These are phyloP conservation scores for Pseudonectria foliicola DNA, from an alignment of 2,329 filamentous ascomycete genomes.

Conservation along the genomic window DNA sequence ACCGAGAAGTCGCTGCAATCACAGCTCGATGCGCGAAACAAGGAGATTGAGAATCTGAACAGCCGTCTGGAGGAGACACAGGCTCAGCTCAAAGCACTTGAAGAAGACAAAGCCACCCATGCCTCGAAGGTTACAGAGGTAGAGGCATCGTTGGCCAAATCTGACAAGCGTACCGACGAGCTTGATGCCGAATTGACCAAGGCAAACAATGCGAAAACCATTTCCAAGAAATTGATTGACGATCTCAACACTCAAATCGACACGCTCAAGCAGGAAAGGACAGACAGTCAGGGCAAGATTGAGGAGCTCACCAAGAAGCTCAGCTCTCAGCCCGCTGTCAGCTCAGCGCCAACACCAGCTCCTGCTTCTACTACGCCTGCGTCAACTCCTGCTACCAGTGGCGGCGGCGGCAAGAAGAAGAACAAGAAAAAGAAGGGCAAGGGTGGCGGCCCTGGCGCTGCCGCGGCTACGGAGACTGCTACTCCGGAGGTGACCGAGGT, in stretches of 20 bases:
- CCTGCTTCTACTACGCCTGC: slow-evolving; percentile 18
- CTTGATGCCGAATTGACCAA: slow-evolving; percentile 36
- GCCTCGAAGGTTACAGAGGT: slow-evolving; percentile 29
- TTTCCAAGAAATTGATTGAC: slow-evolving; percentile 36
- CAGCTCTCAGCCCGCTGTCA: slow-evolving; percentile 18
- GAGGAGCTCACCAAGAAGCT: slow-evolving; percentile 39
- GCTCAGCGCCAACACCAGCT: slow-evolving; percentile 15
- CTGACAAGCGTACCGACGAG: slow-evolving; percentile 28
- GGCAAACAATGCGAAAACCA: slow-evolving; percentile 30
- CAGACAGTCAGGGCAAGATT: slow-evolving; percentile 26
- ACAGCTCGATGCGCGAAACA: slow-evolving; percentile 40
- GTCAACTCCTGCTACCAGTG: slow-evolving; percentile 13
- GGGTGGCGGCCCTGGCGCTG: slow-evolving; percentile 46
- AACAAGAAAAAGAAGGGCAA: slow-evolving; percentile 92
- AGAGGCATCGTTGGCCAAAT: slow-evolving; percentile 27
- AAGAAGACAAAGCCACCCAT: slow-evolving; percentile 28
- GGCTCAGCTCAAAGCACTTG: slow-evolving; percentile 37
- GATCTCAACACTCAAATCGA: slow-evolving; percentile 32
- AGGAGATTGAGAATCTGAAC: slow-evolving; percentile 43
- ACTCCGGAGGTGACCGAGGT: slow-evolving; percentile 26
- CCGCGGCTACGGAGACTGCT: slow-evolving; percentile 24
- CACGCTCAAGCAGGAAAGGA: slow-evolving; percentile 26
- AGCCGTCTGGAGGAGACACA: slow-evolving; percentile 39
- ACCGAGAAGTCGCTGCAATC: slow-evolving; percentile 40
- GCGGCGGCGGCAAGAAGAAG: slow-evolving; percentile 44